Conservation (phyloP, 2,329 filamentous ascomycete species). For the Calonectria fujianensis region DNA sequence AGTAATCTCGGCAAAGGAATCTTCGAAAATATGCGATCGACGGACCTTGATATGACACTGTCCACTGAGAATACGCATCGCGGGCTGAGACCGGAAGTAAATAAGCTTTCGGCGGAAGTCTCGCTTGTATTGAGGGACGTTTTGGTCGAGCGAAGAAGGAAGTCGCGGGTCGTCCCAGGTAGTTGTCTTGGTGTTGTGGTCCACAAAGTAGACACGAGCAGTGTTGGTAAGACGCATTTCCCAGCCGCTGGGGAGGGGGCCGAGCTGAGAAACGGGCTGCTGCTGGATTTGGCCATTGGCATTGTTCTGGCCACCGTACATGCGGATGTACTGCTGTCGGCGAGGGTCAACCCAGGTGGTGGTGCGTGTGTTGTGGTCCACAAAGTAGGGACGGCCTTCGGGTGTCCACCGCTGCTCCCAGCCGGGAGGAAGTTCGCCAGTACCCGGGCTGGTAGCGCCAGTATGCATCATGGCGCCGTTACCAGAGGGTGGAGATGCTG, state of each 20-base stretch:
- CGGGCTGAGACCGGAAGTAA: slow-evolving; percentile 98
- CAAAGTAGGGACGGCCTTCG: slow-evolving; percentile 96
- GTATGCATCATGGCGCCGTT: slow-evolving; percentile 94
- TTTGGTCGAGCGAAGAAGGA: slow-evolving; percentile 96
- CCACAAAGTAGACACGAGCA: slow-evolving; percentile 97
- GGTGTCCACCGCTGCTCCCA: slow-evolving; percentile 98
- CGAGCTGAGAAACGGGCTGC: slow-evolving; percentile 96
- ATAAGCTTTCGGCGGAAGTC: slow-evolving; percentile 98
- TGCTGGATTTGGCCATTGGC: slow-evolving; percentile 93
- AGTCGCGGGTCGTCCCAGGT: slow-evolving; percentile 98
- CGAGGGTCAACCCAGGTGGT: slow-evolving; percentile 99
- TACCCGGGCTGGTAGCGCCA: slow-evolving; percentile 92
- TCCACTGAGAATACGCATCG: slow-evolving; percentile 93
- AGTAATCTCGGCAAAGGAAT: slow-evolving; percentile 99
- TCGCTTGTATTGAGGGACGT: slow-evolving; percentile 99
- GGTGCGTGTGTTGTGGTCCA: slow-evolving; percentile 98
- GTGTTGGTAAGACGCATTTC: slow-evolving; percentile 99
- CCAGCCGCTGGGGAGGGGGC: slow-evolving; percentile 96
- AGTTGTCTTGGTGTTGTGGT: slow-evolving; percentile 99
- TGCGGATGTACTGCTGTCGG: slow-evolving; percentile 97
- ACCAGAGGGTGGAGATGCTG: slow-evolving; percentile 59
- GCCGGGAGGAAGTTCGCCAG: slow-evolving; percentile 93
- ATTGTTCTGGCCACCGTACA: slow-evolving; percentile 93
- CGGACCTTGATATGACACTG: slow-evolving; percentile 99
- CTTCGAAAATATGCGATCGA: slow-evolving; percentile 97